phyloP scores from a whole-genome alignment of 2,329 filamentous ascomycete species.

The Ophiocordyceps camponoti-rufipedis region DNA sequence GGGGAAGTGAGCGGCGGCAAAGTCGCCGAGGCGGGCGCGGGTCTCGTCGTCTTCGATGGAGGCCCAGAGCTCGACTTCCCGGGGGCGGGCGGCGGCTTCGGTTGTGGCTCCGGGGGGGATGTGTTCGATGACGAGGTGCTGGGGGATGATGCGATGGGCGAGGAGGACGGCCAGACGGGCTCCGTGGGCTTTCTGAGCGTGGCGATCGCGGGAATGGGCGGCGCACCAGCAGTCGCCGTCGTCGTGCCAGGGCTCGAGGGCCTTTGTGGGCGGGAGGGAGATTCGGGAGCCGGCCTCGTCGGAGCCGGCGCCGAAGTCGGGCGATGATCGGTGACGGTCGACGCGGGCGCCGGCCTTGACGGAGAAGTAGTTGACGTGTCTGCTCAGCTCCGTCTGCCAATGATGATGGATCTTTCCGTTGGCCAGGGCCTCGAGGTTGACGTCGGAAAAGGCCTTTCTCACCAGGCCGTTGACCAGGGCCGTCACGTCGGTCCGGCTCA shows the following conservation, averaged over 20 bases:
- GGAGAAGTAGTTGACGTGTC: slow-evolving; percentile 58
- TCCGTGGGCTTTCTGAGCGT: slow-evolving; percentile 25
- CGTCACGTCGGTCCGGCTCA: slow-evolving; percentile 22
- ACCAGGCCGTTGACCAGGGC: slow-evolving; percentile 22
- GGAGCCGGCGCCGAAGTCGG: slow-evolving; percentile 23
- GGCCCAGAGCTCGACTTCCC: slow-evolving; percentile 52
- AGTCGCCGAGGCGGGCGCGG: slow-evolving; percentile 22
- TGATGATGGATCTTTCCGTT: slow-evolving; percentile 25
- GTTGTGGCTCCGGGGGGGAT: slow-evolving; percentile 43
- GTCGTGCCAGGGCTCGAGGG: slow-evolving; percentile 54
- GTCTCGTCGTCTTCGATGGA: slow-evolving; percentile 28
- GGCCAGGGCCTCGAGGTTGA: slow-evolving; percentile 27
- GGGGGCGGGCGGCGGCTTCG: slow-evolving; percentile 43
- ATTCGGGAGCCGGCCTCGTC: slow-evolving; percentile 6
- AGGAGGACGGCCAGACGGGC: slow-evolving; percentile 49
- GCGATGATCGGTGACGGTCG: slow-evolving; percentile 41
- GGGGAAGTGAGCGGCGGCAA: slow-evolving; percentile 23
- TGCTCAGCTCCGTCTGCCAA: slow-evolving; percentile 24
- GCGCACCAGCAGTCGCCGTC: slow-evolving; percentile 82
- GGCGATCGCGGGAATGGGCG: slow-evolving; percentile 19
- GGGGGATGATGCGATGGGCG: slow-evolving; percentile 39
- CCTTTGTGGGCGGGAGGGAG: slow-evolving; percentile 25
- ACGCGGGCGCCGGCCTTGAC: slow-evolving; percentile 46
- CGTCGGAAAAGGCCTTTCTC: slow-evolving; percentile 22
- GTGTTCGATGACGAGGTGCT: slow-evolving; percentile 56